phyloP scores from a whole-genome alignment of 352 stramenopile species.

The Phytophthora foliorum region DNA sequence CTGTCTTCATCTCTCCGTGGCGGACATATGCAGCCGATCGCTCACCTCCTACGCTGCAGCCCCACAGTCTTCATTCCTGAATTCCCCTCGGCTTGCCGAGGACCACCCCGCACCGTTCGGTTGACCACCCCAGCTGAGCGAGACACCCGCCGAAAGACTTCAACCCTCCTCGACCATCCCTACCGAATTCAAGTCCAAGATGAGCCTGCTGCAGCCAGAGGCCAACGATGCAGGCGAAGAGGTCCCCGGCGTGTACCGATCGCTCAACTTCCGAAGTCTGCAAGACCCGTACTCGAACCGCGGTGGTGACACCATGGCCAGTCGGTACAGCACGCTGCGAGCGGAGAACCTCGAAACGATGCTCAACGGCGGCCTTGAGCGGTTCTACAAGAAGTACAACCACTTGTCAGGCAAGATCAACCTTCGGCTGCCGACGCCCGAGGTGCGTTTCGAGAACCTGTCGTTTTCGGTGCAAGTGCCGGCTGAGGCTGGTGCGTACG shows the following conservation, averaged over 20 bases:
- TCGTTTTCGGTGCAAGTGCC: slow-evolving; percentile 63
- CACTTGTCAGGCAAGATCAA: slow-evolving; percentile 69
- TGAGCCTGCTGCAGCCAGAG: background rate
- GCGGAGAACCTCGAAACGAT: slow-evolving; percentile 69
- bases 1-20: no score
- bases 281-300: slow-evolving; percentile 66
- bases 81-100: background rate
- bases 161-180: background rate
- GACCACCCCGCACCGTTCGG: background rate
- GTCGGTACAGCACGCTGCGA: slow-evolving; percentile 55
- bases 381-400: slow-evolving; percentile 84
- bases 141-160: background rate
- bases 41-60: no score
- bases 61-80: background rate
- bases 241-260: background rate
- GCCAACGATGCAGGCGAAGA: background rate
- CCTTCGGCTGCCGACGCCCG: slow-evolving; percentile 30
- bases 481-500: slow-evolving; percentile 41
- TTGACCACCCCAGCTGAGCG: background rate
- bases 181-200: background rate
- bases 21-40: no score
- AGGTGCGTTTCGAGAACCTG: slow-evolving; percentile 75
- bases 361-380: slow-evolving; percentile 64
- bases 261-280: slow-evolving; percentile 65
- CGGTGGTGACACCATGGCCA: slow-evolving; percentile 44